Percentiles rank a stretch among this genome's conserved stretches.
Evolutionary conservation across 768 basidiomycete genomes (phyloP).

Genomic region (Russula emetica): DNA sequence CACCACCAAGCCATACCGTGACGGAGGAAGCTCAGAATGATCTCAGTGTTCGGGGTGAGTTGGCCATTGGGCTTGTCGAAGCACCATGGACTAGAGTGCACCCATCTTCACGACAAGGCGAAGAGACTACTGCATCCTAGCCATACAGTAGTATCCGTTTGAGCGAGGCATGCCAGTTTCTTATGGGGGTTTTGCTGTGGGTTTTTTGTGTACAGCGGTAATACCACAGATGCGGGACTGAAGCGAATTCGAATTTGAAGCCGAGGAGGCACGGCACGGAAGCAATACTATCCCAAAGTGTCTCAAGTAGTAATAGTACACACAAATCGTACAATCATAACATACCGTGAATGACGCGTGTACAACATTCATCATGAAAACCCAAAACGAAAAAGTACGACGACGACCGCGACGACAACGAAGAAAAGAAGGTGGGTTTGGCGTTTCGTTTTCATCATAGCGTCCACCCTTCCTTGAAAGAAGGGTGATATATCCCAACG

Average conservation of each 20-base stretch:
- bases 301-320: background rate
- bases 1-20: background rate
- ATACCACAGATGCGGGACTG: background rate
- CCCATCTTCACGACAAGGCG: background rate
- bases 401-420: background rate
- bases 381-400: background rate
- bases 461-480: constrained; percentile 8
- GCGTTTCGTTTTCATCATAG: background rate
- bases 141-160: background rate
- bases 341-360: background rate
- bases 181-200: background rate
- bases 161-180: background rate
- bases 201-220: background rate
- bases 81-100: constrained; percentile 13
- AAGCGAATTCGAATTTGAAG: too few species aligned
- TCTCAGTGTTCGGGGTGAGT: background rate
- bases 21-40: background rate
- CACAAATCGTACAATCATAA: background rate
- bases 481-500: constrained; percentile 22
- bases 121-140: background rate
- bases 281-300: background rate
- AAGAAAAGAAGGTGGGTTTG: background rate
- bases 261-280: background rate
- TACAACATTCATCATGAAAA: background rate
- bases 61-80: constrained; percentile 19